Conservation (phyloP, 129 eudicot genomes). For the Centrapalus pauciflorus region DNA sequence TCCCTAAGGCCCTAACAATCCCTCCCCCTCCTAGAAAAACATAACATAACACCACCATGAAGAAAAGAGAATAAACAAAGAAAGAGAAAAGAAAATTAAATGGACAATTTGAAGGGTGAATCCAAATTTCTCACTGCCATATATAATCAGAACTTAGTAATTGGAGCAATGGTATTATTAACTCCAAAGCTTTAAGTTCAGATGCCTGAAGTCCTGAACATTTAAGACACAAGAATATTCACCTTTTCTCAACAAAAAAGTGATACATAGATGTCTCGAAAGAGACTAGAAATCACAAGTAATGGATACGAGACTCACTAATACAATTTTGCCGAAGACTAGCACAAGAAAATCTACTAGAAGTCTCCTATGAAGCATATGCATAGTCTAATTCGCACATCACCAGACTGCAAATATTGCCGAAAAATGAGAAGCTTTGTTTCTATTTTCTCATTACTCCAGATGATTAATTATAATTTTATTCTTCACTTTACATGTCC, state of each 20-base stretch:
- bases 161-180: too few relatives aligned
- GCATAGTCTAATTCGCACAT: background rate
- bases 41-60: too few relatives aligned
- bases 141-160: too few relatives aligned
- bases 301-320: background rate
- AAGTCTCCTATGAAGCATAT: background rate
- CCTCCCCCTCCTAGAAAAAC: too few relatives aligned
- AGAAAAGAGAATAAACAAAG: too few relatives aligned
- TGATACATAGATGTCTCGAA: background rate
- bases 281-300: conserved; percentile 1
- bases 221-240: background rate
- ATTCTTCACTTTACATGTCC: background rate
- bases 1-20: too few relatives aligned
- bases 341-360: background rate
- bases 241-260: background rate
- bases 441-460: conserved; percentile 12
- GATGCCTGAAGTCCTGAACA: too few relatives aligned
- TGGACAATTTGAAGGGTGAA: too few relatives aligned
- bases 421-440: background rate
- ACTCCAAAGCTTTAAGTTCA: conserved; percentile 3
- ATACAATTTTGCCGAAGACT: background rate
- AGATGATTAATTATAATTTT: conserved; percentile 5
- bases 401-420: background rate
- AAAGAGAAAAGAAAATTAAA: too few relatives aligned
- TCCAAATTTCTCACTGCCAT: too few relatives aligned